phyloP scores from a whole-genome alignment of 495 filamentous ascomycete species.

The Apiosordaria backusii region DNA sequence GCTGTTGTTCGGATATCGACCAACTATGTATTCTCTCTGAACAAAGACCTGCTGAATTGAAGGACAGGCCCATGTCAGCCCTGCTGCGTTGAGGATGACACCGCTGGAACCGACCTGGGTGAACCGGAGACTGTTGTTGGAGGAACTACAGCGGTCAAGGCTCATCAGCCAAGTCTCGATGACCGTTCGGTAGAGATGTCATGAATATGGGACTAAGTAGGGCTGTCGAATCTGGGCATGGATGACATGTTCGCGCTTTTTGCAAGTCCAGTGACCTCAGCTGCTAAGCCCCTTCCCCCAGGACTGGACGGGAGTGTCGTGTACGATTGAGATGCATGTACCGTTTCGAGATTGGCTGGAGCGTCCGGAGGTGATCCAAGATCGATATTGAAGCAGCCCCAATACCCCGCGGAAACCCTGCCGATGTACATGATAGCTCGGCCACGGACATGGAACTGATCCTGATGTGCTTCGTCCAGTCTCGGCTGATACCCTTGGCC shows the following conservation, averaged over 20 bases:
- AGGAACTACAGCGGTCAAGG: background rate
- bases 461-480: background rate
- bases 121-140: background rate
- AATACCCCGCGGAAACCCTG: background rate
- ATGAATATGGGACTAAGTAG: background rate
- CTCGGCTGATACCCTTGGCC: background rate
- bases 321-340: no score
- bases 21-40: background rate
- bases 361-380: background rate
- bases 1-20: background rate
- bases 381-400: background rate
- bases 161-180: background rate
- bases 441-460: background rate
- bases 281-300: background rate
- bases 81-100: background rate
- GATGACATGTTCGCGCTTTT: conserved; percentile 4
- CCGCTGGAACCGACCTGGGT: background rate
- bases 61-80: background rate
- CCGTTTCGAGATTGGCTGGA: no score
- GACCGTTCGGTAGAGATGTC: background rate
- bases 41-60: background rate
- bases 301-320: background rate
- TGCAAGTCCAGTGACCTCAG: background rate
- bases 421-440: background rate
- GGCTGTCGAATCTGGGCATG: background rate